Evolutionary conservation across 352 stramenopile genomes (phyloP).

Genomic region (Phytophthora palmivora): DNA sequence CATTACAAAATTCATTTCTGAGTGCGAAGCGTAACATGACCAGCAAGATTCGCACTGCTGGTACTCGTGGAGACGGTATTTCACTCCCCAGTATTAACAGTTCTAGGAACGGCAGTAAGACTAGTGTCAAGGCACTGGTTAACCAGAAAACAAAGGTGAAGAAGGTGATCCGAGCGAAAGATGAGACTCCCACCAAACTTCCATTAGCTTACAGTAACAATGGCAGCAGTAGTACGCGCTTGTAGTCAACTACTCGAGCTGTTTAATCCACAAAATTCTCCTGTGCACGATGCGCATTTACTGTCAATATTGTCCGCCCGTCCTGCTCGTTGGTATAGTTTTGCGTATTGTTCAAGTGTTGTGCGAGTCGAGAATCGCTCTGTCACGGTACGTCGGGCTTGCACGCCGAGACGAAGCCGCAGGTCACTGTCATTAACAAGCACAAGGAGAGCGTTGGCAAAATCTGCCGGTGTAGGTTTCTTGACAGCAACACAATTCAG

Average conservation of each 20-base stretch:
- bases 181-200: slow-evolving; percentile 32
- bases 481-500: slow-evolving; percentile 52
- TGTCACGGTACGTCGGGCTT: slow-evolving; percentile 47
- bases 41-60: slow-evolving; percentile 49
- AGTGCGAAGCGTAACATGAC: slow-evolving; percentile 79
- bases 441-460: slow-evolving; percentile 39
- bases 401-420: slow-evolving; percentile 33
- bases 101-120: slow-evolving; percentile 36
- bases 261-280: slow-evolving; percentile 16
- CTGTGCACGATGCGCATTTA: slow-evolving; percentile 4
- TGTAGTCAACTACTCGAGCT: slow-evolving; percentile 12
- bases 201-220: slow-evolving; percentile 34
- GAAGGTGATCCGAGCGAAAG: slow-evolving; percentile 33
- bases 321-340: slow-evolving; percentile 49
- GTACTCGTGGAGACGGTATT: slow-evolving; percentile 65
- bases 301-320: not conserved
- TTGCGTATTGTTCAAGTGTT: slow-evolving; percentile 40
- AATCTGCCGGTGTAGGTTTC: slow-evolving; percentile 36
- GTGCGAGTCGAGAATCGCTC: slow-evolving; percentile 39
- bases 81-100: slow-evolving; percentile 42
- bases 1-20: slow-evolving; percentile 90
- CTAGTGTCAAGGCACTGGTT: slow-evolving; percentile 46
- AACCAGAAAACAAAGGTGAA: slow-evolving; percentile 46
- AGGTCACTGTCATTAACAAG: slow-evolving; percentile 32
- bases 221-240: slow-evolving; percentile 21